Conservation (phyloP, 495 filamentous ascomycete species). For the Penicillium mononematosum region DNA sequence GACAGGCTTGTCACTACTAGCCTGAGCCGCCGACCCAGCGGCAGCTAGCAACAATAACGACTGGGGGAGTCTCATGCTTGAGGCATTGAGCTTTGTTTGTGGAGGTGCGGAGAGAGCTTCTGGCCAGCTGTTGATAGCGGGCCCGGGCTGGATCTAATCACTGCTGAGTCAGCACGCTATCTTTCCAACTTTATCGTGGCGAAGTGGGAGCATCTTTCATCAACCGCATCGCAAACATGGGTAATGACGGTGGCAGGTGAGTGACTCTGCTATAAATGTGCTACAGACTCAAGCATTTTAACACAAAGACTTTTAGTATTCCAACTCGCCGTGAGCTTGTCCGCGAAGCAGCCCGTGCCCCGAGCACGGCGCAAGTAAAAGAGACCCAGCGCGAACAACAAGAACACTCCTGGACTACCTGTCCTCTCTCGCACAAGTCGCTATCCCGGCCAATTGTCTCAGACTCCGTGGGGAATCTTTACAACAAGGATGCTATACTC, state of each 20-base stretch:
- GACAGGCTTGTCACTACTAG: constrained; percentile 41
- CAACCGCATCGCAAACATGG: constrained; percentile 59
- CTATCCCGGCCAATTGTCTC: constrained; percentile 76
- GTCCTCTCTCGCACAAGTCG: constrained; percentile 76
- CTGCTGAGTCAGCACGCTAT: constrained; percentile 32
- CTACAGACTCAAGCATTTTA: not conserved
- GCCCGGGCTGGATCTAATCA: constrained; percentile 22
- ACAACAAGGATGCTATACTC: constrained; percentile 91
- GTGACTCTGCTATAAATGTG: constrained; percentile 11
- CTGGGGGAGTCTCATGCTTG: constrained; percentile 44
- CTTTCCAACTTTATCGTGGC: constrained; percentile 26
- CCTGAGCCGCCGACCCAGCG: constrained; percentile 39
- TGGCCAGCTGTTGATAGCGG: constrained; percentile 40
- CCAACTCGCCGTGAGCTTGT: constrained; percentile 94
- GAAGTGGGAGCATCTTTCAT: constrained; percentile 13
- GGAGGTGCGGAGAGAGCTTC: constrained; percentile 39
- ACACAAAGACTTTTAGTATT: constrained; percentile 53
- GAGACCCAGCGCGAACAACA: constrained; percentile 79
- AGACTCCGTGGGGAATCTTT: constrained; percentile 80
- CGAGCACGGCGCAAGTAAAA: constrained; percentile 86
- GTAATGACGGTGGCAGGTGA: constrained; percentile 86
- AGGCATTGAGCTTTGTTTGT: constrained; percentile 40
- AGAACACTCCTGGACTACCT: constrained; percentile 80
- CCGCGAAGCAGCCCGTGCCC: constrained; percentile 76
- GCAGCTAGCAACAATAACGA: constrained; percentile 42